Conservation (phyloP, 2,329 filamentous ascomycete genomes). For the Arthroderma sp. region DNA sequence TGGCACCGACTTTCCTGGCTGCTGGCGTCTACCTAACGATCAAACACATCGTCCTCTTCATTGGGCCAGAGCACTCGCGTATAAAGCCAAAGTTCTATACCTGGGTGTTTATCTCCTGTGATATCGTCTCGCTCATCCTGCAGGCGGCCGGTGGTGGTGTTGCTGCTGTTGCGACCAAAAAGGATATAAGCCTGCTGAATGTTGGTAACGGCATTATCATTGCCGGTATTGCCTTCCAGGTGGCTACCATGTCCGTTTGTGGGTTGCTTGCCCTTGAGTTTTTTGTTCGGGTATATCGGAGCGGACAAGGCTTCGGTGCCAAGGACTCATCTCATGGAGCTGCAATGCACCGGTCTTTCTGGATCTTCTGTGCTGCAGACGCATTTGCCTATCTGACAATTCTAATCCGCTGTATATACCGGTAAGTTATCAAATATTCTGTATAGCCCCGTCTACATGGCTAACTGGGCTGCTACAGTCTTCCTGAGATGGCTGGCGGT, state of each 20-base stretch:
- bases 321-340: conserved; percentile 20
- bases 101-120: conserved; percentile 49
- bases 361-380: conserved; percentile 20
- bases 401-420: conserved; percentile 35
- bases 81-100: conserved; percentile 43
- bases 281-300: conserved; percentile 31
- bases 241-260: conserved; percentile 37
- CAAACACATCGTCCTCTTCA: conserved; percentile 45
- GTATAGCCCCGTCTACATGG: background rate
- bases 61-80: conserved; percentile 40
- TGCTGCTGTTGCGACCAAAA: conserved; percentile 39
- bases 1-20: conserved; percentile 45
- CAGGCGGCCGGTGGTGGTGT: conserved; percentile 48
- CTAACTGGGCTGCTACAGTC: conserved; percentile 20
- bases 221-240: conserved; percentile 46
- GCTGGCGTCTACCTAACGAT: conserved; percentile 47
- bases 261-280: conserved; percentile 31
- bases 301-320: conserved; percentile 16
- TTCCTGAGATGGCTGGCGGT: conserved; percentile 41
- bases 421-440: conserved; percentile 21
- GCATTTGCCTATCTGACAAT: conserved; percentile 31
- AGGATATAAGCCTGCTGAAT: conserved; percentile 28
- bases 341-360: conserved; percentile 19
- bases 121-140: conserved; percentile 46
- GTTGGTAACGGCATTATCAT: conserved; percentile 46